Evolutionary conservation across 768 basidiomycete genomes (phyloP).

Genomic region (Melanogaster broomeanus): DNA sequence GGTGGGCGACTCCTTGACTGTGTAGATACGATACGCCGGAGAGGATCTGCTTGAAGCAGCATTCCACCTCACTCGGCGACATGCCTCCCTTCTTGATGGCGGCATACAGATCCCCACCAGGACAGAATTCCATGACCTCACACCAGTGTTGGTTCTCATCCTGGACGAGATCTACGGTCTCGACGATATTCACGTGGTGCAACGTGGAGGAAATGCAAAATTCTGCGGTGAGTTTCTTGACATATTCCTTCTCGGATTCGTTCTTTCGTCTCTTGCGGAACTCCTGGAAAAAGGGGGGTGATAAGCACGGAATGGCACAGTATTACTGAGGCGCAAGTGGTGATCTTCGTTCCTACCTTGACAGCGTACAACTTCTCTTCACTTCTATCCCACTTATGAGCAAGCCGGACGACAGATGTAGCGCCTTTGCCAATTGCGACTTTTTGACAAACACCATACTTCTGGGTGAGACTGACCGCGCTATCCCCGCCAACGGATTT

Average conservation of each 20-base stretch:
- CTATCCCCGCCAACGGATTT: conserved; percentile 52
- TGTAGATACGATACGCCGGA: conserved; percentile 89
- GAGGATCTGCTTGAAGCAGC: conserved; percentile 96
- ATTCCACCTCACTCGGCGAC: conserved; percentile 91
- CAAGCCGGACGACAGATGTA: conserved; percentile 94
- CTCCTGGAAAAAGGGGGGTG: conserved; percentile 55
- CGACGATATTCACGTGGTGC: conserved; percentile 92
- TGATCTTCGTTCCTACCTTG: conserved; percentile 61
- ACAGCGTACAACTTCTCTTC: conserved; percentile 98
- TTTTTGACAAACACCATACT: conserved; percentile 97
- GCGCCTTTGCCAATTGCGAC: conserved; percentile 97
- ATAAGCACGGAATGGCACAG: background rate
- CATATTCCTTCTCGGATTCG: conserved; percentile 98
- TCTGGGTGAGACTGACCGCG: conserved; percentile 67
- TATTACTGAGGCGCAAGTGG: background rate
- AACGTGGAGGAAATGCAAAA: conserved; percentile 98
- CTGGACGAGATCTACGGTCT: conserved; percentile 99
- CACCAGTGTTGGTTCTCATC: conserved; percentile 97
- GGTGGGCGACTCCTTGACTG: conserved; percentile 95
- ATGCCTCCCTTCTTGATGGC: conserved; percentile 98
- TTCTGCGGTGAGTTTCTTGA: conserved; percentile 99
- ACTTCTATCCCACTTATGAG: conserved; percentile 97
- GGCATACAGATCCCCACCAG: conserved; percentile 96
- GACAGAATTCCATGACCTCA: conserved; percentile 99
- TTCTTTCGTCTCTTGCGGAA: conserved; percentile 98